Conservation (phyloP, 495 filamentous ascomycete species). For the Pyronema domesticum region DNA sequence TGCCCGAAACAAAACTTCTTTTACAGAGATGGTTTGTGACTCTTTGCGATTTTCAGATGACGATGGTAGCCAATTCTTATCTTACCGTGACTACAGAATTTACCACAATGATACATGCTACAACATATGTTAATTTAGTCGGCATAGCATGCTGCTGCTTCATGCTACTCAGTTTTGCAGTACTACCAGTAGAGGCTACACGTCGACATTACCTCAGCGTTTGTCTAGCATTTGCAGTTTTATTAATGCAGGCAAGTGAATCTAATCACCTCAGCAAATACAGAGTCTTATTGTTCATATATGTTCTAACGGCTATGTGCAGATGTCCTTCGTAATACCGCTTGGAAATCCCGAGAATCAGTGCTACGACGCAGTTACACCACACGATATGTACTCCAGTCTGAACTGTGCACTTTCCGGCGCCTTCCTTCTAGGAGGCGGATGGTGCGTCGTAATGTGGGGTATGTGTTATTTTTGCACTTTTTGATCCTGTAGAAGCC, state of each 20-base stretch:
- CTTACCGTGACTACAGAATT: constrained; percentile 34
- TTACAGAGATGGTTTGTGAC: constrained; percentile 51
- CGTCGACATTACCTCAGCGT: constrained; percentile 84
- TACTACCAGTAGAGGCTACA: constrained; percentile 77
- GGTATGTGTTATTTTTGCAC: constrained; percentile 28
- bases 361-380: constrained; percentile 81
- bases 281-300: not conserved
- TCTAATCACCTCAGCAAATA: not conserved
- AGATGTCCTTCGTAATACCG: constrained; percentile 81
- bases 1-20: constrained; percentile 74
- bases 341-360: constrained; percentile 56
- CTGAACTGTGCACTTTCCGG: constrained; percentile 76
- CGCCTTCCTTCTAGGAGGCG: constrained; percentile 65
- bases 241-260: constrained; percentile 58
- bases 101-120: constrained; percentile 39
- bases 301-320: constrained; percentile 1
- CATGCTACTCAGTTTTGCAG: constrained; percentile 62
- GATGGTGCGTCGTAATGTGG: constrained; percentile 69
- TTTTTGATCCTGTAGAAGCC: not conserved
- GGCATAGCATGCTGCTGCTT: constrained; percentile 55
- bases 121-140: constrained; percentile 64
- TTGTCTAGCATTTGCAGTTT: constrained; percentile 54
- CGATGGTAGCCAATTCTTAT: constrained; percentile 2
- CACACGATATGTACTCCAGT: constrained; percentile 74
- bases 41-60: not conserved